These are phyloP conservation scores for Trametes punicea DNA, from an alignment of 768 basidiomycete genomes.

Conservation along the genomic window DNA sequence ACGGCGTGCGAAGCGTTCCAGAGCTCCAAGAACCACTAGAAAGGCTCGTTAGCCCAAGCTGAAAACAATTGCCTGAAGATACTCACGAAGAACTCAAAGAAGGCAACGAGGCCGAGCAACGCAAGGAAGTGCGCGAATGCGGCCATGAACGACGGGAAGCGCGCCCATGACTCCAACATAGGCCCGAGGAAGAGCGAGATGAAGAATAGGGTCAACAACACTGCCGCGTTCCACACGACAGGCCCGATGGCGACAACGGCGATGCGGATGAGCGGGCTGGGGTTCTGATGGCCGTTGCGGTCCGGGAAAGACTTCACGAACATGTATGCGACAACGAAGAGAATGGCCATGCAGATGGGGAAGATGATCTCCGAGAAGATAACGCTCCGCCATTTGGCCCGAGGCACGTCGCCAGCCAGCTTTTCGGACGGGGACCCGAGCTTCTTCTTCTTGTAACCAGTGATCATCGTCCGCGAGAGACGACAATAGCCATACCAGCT, in stretches of 20 bases:
- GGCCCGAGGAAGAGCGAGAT: conserved; percentile 91
- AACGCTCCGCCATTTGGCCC: conserved; percentile 84
- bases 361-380: conserved; percentile 80
- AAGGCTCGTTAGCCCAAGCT: conserved; percentile 20
- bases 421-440: conserved; percentile 98
- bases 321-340: conserved; percentile 87
- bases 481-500: conserved; percentile 99
- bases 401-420: conserved; percentile 89
- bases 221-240: conserved; percentile 90
- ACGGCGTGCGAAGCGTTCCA: conserved; percentile 98
- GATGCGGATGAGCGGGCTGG: conserved; percentile 89
- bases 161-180: conserved; percentile 77
- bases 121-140: conserved; percentile 79
- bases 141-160: conserved; percentile 94
- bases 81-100: conserved; percentile 96
- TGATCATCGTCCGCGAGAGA: conserved; percentile 94
- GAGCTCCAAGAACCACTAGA: conserved; percentile 91
- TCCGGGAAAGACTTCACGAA: conserved; percentile 91
- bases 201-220: conserved; percentile 84
- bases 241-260: conserved; percentile 87
- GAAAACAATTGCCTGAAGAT: conserved; percentile 14
- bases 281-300: conserved; percentile 53
- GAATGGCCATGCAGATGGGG: conserved; percentile 69
- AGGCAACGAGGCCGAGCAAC: conserved; percentile 77
- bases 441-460: conserved; percentile 99